Base-by-base conservation (phyloP, 2,329 filamentous ascomycete species). In the Diaporthe ilicicola region DNA sequence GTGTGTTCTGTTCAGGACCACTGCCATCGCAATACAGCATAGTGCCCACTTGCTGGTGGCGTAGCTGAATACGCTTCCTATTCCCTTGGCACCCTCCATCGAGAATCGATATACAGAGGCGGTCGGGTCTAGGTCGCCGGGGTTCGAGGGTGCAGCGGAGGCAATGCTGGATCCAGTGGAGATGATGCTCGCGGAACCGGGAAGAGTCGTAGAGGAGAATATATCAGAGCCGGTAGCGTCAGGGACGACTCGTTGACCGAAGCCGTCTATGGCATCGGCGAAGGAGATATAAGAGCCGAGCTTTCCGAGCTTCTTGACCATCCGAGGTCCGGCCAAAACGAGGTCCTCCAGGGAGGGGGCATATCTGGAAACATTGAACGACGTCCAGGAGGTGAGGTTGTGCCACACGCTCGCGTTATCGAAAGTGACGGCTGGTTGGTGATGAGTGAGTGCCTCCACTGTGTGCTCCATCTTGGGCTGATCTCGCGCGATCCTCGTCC, bases 1-100 rank as follows among this genome's bases (percentile, higher is more conserved):
- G 71, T 95, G 92, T 8, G 96, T 97, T 70, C 96, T 90, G 79
- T 98, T 98, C 29, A 98, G 85, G 70, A 98, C 84, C 71, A 98
- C 89, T 27, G 94, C 94, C 86, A 95, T 93, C 46, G 91, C 89
- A 76, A 98, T 91, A 76, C 94, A 98, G 66, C 92, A 91, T 70
- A 98, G 84, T 0, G 95, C 95, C 96, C 96, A 98, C 81, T 93
- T 93, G 81, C 94, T 97, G 1, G 93, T 97, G 53, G 94, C 87
- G 81, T 98, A 99, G 76, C 91, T 93, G 81, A 98, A 95, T 71
- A 98, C 90, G 73, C 93, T 94, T 54, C 94, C 93, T 53, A 98
- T 86, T 53, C 93, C 94, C 78, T 91, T 89, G 1, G 86, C 84
- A 29, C 88, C 83, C 75, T 91, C 89, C 74, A 89, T 79, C 7